These are phyloP conservation scores for Aspergillus bertholletiae DNA, from an alignment of 495 filamentous ascomycete genomes.

Conservation along the genomic window DNA sequence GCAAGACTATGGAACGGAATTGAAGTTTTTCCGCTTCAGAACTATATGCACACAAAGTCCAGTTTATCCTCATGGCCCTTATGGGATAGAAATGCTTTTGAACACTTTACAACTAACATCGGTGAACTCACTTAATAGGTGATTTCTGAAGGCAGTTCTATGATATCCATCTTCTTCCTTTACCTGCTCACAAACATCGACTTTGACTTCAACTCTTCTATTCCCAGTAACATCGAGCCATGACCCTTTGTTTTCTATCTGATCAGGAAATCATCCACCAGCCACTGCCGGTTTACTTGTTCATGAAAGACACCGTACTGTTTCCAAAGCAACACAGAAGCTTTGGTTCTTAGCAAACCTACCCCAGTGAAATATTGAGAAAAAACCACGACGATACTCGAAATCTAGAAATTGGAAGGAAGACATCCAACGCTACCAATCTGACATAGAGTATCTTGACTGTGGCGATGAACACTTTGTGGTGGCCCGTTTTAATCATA, in stretches of 20 bases:
- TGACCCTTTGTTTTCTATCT: background rate
- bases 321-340: background rate
- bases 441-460: background rate
- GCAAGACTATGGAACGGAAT: background rate
- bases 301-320: background rate
- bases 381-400: background rate
- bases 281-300: background rate
- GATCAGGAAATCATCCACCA: background rate
- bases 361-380: background rate
- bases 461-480: background rate
- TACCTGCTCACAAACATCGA: background rate
- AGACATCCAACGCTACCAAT: background rate
- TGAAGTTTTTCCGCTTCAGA: background rate
- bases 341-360: conserved; percentile 1
- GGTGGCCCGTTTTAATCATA: conserved; percentile 1
- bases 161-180: no score
- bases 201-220: no score
- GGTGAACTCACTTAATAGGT: no score
- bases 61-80: no score
- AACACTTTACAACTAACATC: no score
- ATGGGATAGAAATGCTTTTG: no score
- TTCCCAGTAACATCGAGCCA: background rate
- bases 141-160: no score
- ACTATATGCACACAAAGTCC: background rate
- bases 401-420: background rate